These are phyloP conservation scores for Thecaphora frezii DNA, from an alignment of 1,284 basidiomycete genomes.

Conservation along the genomic window DNA sequence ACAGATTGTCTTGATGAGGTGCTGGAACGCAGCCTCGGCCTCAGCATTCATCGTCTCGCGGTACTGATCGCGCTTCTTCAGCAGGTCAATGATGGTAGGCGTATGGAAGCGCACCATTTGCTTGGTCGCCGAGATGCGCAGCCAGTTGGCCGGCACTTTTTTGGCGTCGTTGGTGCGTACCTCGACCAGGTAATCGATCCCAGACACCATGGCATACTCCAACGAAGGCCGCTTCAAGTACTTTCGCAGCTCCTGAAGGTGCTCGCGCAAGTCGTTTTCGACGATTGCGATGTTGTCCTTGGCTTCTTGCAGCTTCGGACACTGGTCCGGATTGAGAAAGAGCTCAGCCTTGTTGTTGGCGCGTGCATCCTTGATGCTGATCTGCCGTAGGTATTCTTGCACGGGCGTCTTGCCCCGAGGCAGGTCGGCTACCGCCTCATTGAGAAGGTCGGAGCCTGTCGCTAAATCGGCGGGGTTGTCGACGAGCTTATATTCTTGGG, in stretches of 20 bases:
- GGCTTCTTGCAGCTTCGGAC: conserved; percentile 68
- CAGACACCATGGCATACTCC: conserved; percentile 70
- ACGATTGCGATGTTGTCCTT: conserved; percentile 66
- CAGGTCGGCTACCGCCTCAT: conserved; percentile 71
- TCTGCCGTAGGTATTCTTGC: conserved; percentile 61
- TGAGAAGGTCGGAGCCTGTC: conserved; percentile 68
- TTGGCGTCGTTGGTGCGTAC: conserved; percentile 73
- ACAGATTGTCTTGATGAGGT: conserved; percentile 35
- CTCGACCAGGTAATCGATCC: conserved; percentile 58
- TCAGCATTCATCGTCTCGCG: conserved; percentile 73
- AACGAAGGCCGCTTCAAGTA: conserved; percentile 73
- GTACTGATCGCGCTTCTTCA: conserved; percentile 75
- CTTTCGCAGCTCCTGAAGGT: conserved; percentile 73
- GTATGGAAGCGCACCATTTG: conserved; percentile 76
- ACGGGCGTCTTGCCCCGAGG: conserved; percentile 69
- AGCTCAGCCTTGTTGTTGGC: conserved; percentile 73
- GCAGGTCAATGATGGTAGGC: conserved; percentile 69
- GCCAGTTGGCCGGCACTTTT: conserved; percentile 78
- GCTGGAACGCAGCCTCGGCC: conserved; percentile 32
- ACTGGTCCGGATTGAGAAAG: conserved; percentile 74
- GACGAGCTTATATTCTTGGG: conserved; percentile 66
- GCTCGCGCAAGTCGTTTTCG: conserved; percentile 73
- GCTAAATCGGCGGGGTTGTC: conserved; percentile 59
- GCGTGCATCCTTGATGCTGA: conserved; percentile 70
- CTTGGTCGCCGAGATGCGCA: conserved; percentile 76